Evolutionary conservation across 352 stramenopile genomes (phyloP).

Genomic region (Lagenidium giganteum): DNA sequence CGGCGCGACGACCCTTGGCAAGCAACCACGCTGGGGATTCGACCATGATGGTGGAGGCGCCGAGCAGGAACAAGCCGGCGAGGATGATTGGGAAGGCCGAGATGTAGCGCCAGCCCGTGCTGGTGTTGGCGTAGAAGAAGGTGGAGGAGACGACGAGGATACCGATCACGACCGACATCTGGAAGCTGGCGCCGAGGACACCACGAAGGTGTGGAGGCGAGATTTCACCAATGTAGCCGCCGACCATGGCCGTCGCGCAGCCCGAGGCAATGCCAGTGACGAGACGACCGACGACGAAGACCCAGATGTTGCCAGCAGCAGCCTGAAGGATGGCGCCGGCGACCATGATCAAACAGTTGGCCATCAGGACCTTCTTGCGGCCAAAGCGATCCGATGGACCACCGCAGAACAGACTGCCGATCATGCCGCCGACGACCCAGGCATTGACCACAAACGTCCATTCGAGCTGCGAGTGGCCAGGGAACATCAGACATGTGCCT

Average conservation of each 20-base stretch:
- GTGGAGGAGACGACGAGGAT: constrained; percentile 35
- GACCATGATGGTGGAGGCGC: constrained; percentile 17
- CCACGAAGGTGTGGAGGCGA: constrained; percentile 24
- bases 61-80: constrained; percentile 34
- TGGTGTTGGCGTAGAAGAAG: constrained; percentile 46
- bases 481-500: constrained; percentile 55
- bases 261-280: constrained; percentile 50
- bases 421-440: constrained; percentile 53
- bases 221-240: constrained; percentile 25
- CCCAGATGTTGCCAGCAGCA: constrained; percentile 23
- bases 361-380: constrained; percentile 32
- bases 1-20: constrained; percentile 16
- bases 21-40: constrained; percentile 27
- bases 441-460: constrained; percentile 51
- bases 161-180: constrained; percentile 42
- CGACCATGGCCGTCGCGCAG: constrained; percentile 18
- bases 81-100: constrained; percentile 38
- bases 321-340: constrained; percentile 26
- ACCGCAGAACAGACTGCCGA: constrained; percentile 33
- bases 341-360: constrained; percentile 33
- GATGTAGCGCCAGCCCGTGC: constrained; percentile 47
- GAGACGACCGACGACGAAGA: constrained; percentile 30
- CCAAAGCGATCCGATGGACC: constrained; percentile 32
- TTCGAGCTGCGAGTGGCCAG: constrained; percentile 37
- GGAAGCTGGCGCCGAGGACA: constrained; percentile 27